Percentiles rank a stretch among this genome's conserved stretches.
phyloP scores from a whole-genome alignment of 495 filamentous ascomycete species.

The Tuber calosporum region DNA sequence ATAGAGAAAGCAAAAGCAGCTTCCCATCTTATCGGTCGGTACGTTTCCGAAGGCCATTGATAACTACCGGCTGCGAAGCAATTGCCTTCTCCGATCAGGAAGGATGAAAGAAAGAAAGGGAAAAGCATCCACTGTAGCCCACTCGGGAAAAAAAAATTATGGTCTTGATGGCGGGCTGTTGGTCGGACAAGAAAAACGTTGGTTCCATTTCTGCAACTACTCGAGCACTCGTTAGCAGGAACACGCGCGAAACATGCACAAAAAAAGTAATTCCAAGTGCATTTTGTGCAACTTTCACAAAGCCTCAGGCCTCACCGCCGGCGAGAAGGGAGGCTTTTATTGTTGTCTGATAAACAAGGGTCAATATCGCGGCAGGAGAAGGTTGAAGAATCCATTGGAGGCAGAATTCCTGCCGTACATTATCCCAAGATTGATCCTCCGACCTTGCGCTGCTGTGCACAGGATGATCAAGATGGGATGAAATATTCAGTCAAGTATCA shows the following conservation, averaged over 20 bases:
- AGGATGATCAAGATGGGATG: background rate
- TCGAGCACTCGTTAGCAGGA: conserved; percentile 17
- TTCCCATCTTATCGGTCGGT: background rate
- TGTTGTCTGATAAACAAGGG: background rate
- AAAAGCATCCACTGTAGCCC: background rate
- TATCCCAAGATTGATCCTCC: background rate
- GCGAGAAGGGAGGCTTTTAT: background rate
- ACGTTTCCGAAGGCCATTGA: background rate
- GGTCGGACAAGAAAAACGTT: conserved; percentile 21
- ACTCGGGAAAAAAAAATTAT: conserved; percentile 7
- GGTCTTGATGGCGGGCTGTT: conserved; percentile 4
- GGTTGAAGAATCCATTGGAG: background rate
- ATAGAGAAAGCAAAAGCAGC: background rate
- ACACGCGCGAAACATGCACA: conserved; percentile 11
- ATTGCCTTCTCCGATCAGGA: background rate
- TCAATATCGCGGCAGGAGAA: background rate
- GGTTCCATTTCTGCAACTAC: conserved; percentile 7
- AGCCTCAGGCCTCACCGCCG: background rate
- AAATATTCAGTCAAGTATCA: background rate
- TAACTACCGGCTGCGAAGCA: background rate
- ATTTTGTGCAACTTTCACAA: background rate
- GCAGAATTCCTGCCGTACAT: background rate
- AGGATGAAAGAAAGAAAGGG: background rate
- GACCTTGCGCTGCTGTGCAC: background rate
- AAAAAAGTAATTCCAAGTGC: conserved; percentile 25